phyloP scores from a whole-genome alignment of 805 yeast genomes.

The Metschnikowia matae region DNA sequence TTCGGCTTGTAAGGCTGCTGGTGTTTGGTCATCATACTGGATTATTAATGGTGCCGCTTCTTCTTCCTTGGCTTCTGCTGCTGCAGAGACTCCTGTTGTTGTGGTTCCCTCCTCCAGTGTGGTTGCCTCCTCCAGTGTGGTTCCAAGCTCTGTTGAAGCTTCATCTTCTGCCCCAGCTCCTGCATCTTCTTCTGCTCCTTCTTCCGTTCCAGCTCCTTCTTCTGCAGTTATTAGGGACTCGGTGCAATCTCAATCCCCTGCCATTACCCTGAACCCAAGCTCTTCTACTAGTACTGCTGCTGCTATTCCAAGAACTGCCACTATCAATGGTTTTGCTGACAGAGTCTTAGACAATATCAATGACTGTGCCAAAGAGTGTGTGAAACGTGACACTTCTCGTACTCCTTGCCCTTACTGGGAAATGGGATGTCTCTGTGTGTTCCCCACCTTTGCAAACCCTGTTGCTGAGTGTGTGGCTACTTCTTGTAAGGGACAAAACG shows the following conservation, averaged over 20 bases:
- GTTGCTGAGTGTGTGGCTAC: constrained; percentile 13
- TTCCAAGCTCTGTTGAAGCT: not conserved
- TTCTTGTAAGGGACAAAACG: constrained; percentile 9
- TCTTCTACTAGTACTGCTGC: not conserved
- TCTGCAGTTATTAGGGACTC: not conserved
- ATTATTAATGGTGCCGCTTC: constrained; percentile 20
- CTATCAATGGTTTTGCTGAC: constrained; percentile 15
- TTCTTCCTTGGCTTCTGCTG: constrained; percentile 23
- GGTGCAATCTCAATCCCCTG: constrained; percentile 5
- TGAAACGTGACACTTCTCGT: constrained; percentile 3
- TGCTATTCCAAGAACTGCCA: constrained; percentile 8
- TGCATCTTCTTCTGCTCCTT: not conserved
- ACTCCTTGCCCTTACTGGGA: constrained; percentile 17
- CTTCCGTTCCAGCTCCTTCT: constrained; percentile 3
- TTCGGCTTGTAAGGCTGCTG: constrained; percentile 30
- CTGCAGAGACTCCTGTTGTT: constrained; percentile 7
- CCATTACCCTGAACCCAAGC: constrained; percentile 5
- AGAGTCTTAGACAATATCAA: constrained; percentile 10
- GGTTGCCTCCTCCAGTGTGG: not conserved
- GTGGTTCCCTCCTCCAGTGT: constrained; percentile 2
- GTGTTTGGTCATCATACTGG: constrained; percentile 33
- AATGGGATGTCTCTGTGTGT: constrained; percentile 15
- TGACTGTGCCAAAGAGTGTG: constrained; percentile 13
- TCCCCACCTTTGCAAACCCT: constrained; percentile 7
- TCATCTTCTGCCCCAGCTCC: not conserved